Percentiles rank a stretch among this genome's conserved stretches.
Conservation (phyloP, 805 yeast genomes). For the Kodamaea fukazawae region DNA sequence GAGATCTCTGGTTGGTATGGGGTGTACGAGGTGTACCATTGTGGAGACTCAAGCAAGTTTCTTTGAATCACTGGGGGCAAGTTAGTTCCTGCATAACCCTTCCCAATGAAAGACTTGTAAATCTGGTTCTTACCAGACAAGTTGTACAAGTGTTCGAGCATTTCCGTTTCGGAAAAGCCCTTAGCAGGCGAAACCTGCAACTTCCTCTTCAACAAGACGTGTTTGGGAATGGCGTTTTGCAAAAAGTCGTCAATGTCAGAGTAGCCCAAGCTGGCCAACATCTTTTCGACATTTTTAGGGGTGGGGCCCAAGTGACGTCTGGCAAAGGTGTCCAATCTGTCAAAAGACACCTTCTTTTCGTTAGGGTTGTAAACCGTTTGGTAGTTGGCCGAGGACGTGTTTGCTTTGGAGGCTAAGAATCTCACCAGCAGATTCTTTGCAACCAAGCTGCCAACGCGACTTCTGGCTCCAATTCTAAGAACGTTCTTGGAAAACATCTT, state of each 20-base stretch:
- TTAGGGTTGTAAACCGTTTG: conserved; percentile 45
- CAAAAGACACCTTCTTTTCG: conserved; percentile 16
- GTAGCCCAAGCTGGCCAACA: conserved; percentile 68
- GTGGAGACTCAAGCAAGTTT: conserved; percentile 88
- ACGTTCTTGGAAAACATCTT: conserved; percentile 12
- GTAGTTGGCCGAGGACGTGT: conserved; percentile 56
- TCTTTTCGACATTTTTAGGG: conserved; percentile 55
- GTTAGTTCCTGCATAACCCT: conserved; percentile 89
- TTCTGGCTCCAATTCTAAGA: conserved; percentile 4
- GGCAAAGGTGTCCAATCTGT: conserved; percentile 72
- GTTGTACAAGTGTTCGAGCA: conserved; percentile 62
- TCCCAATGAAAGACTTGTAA: conserved; percentile 78
- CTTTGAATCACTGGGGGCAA: conserved; percentile 92
- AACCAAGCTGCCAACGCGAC: not conserved
- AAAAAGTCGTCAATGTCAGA: conserved; percentile 69
- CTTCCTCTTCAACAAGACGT: conserved; percentile 66
- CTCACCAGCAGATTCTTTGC: conserved; percentile 4
- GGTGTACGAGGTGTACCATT: conserved; percentile 98
- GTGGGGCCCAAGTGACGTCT: conserved; percentile 90
- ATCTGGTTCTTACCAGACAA: conserved; percentile 76
- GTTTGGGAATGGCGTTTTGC: conserved; percentile 69
- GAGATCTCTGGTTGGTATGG: conserved; percentile 98
- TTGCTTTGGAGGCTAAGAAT: conserved; percentile 32
- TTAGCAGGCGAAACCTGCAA: conserved; percentile 62
- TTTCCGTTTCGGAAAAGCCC: conserved; percentile 81